A percentile compares a stretch with the other conserved stretches of the same genome.
phyloP scores from a whole-genome alignment of 2,329 filamentous ascomycete genomes.

The Coleophoma crateriformis region DNA sequence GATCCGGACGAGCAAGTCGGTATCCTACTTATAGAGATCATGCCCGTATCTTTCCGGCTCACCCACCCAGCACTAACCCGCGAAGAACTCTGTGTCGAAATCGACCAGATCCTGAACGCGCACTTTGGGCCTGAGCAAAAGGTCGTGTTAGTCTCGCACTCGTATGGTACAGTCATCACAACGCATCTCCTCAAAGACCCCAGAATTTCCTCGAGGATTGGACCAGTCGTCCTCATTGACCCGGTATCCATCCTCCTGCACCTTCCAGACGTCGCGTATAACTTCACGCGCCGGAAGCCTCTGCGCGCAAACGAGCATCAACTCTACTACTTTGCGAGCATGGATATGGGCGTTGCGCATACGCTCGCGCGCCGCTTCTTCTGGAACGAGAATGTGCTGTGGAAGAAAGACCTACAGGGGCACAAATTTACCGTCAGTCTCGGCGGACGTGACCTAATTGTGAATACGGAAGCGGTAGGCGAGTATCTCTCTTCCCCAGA shows the following conservation, averaged over 20 bases:
- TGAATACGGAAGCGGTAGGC: conserved; percentile 46
- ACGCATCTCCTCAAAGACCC: conserved; percentile 47
- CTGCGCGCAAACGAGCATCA: conserved; percentile 49
- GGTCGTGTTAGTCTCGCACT: conserved; percentile 48
- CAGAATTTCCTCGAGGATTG: conserved; percentile 35
- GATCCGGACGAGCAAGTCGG: conserved; percentile 43
- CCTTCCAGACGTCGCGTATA: conserved; percentile 57
- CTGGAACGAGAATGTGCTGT: conserved; percentile 55
- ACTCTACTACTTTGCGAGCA: conserved; percentile 54
- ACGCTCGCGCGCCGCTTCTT: conserved; percentile 53
- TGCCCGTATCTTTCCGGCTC: conserved; percentile 53
- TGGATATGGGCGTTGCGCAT: conserved; percentile 52
- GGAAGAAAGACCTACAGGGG: conserved; percentile 47
- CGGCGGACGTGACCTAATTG: conserved; percentile 46
- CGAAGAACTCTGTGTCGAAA: conserved; percentile 44
- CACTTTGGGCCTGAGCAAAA: conserved; percentile 40
- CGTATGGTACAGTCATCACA: conserved; percentile 47
- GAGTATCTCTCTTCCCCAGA: conserved; percentile 35
- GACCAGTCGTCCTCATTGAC: conserved; percentile 49
- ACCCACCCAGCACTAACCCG: conserved; percentile 41
- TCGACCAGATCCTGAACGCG: conserved; percentile 42
- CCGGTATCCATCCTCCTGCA: conserved; percentile 56
- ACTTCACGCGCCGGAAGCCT: conserved; percentile 44
- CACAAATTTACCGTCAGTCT: conserved; percentile 41
- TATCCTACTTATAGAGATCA: conserved; percentile 52